Conservation (phyloP, 1,284 basidiomycete species). For the Rugosomyces carneus region DNA sequence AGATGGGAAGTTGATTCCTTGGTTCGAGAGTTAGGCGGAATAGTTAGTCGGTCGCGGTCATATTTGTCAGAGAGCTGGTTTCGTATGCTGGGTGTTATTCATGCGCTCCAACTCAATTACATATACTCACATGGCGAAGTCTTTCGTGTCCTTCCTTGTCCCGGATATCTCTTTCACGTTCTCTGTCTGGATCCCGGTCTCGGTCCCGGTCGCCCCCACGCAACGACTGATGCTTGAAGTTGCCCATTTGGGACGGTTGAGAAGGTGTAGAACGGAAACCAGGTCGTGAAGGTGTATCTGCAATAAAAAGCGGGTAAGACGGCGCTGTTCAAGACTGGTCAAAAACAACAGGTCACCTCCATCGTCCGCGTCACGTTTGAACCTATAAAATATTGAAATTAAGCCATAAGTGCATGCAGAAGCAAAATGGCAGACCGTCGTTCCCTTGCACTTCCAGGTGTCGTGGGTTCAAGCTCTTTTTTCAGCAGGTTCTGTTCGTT, state of each 20-base stretch:
- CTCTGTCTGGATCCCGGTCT: conserved; percentile 44
- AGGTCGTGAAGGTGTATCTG: conserved; percentile 53
- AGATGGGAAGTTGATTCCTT: conserved; percentile 69
- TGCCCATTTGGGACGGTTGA: conserved; percentile 84
- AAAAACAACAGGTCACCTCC: conserved; percentile 38
- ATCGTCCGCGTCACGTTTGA: conserved; percentile 70
- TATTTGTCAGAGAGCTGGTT: conserved; percentile 75
- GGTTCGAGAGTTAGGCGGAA: conserved; percentile 42
- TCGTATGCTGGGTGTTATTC: conserved; percentile 2
- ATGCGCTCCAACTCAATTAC: conserved; percentile 6
- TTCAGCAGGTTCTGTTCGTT: conserved; percentile 53
- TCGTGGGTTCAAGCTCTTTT: conserved; percentile 59
- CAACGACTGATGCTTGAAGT: conserved; percentile 79
- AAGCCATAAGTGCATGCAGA: conserved; percentile 4
- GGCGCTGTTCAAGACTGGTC: conserved; percentile 1
- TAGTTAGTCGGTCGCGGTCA: conserved; percentile 70
- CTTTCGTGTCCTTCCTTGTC: conserved; percentile 74
- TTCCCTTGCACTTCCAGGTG: conserved; percentile 51
- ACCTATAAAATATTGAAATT: conserved; percentile 37
- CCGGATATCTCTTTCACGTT: conserved; percentile 57
- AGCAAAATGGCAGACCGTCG: conserved; percentile 40
- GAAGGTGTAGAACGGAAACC: conserved; percentile 66
- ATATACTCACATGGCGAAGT: conserved; percentile 56
- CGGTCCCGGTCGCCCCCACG: conserved; percentile 60
- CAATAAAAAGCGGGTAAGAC: conserved; percentile 13